Conservation (phyloP, 1,139 yeast genomes). For the Candida tunisiensis region DNA sequence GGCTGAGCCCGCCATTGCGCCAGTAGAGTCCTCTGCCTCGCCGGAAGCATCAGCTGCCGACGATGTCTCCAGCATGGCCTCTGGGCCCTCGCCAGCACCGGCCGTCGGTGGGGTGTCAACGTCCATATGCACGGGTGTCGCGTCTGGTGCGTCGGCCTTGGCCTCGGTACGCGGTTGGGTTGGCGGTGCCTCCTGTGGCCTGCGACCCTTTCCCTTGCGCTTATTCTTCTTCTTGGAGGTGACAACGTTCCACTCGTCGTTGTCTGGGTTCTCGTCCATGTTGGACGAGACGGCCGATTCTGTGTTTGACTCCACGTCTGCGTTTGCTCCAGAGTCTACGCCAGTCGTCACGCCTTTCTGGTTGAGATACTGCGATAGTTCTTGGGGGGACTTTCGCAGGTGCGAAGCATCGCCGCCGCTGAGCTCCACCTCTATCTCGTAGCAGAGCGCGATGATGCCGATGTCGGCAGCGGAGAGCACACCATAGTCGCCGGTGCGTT, state of each 20-base stretch:
- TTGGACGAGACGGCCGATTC: constrained; percentile 5
- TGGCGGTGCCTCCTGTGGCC: background rate
- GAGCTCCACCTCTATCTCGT: constrained; percentile 45
- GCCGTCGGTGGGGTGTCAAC: no score
- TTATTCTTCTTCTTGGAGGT: constrained; percentile 6
- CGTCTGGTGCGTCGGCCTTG: constrained; percentile 4
- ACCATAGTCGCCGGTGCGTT: constrained; percentile 76
- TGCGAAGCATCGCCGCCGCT: constrained; percentile 23
- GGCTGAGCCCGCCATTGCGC: constrained; percentile 3
- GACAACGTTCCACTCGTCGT: constrained; percentile 17
- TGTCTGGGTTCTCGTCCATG: constrained; percentile 7
- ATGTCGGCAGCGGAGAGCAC: constrained; percentile 86
- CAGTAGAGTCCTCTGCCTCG: constrained; percentile 6
- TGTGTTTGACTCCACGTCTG: constrained; percentile 3
- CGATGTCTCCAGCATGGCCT: no score
- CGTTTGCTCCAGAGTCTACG: background rate
- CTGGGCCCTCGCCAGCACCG: no score
- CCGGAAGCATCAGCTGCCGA: constrained; percentile 4
- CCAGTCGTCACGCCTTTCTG: constrained; percentile 3
- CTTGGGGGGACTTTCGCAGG: constrained; percentile 42
- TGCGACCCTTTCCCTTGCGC: constrained; percentile 6
- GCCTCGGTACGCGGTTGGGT: constrained; percentile 2
- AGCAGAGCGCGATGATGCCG: constrained; percentile 79
- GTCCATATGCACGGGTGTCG: constrained; percentile 4
- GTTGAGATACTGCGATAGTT: constrained; percentile 3